Evolutionary conservation across 495 filamentous ascomycete genomes (phyloP).

Genomic region (Podospora bellae-mahoneyi): DNA sequence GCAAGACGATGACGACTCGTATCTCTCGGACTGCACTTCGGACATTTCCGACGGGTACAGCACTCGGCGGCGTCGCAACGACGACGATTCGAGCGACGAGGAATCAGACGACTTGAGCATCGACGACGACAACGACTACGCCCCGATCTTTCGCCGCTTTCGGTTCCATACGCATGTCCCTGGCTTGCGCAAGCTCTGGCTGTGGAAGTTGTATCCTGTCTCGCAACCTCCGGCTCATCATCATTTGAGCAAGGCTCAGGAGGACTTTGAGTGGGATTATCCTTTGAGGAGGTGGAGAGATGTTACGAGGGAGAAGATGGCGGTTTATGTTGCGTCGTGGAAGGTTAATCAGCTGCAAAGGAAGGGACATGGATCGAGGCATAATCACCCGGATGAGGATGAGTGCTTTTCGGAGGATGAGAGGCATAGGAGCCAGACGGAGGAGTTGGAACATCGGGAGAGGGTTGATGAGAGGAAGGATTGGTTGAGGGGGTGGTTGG

Average conservation of each 20-base stretch:
- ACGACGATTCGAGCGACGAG: slow-evolving; percentile 7
- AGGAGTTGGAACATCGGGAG: neutral
- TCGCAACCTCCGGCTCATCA: neutral
- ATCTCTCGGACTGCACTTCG: slow-evolving; percentile 12
- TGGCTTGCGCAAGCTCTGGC: slow-evolving; percentile 12
- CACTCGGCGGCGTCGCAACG: neutral
- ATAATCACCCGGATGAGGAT: neutral
- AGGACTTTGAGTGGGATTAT: slow-evolving; percentile 1
- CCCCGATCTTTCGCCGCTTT: slow-evolving; percentile 14
- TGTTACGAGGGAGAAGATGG: neutral
- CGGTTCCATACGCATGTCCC: slow-evolving; percentile 18
- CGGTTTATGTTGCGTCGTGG: neutral
- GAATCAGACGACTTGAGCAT: neutral
- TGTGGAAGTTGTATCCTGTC: slow-evolving; percentile 7
- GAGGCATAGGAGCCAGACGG: neutral
- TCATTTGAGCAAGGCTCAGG: neutral
- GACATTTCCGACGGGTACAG: slow-evolving; percentile 6
- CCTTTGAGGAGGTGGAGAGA: neutral
- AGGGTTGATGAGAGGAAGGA: neutral
- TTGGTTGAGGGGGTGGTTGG: neutral
- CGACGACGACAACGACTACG: slow-evolving; percentile 8
- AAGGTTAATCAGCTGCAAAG: neutral
- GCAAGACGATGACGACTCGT: neutral
- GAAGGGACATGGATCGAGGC: neutral
- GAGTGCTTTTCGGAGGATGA: neutral